Percentiles rank a stretch among this genome's conserved stretches.
phyloP scores from a whole-genome alignment of 306 rosid genomes.

The Trifolium subterraneum region DNA sequence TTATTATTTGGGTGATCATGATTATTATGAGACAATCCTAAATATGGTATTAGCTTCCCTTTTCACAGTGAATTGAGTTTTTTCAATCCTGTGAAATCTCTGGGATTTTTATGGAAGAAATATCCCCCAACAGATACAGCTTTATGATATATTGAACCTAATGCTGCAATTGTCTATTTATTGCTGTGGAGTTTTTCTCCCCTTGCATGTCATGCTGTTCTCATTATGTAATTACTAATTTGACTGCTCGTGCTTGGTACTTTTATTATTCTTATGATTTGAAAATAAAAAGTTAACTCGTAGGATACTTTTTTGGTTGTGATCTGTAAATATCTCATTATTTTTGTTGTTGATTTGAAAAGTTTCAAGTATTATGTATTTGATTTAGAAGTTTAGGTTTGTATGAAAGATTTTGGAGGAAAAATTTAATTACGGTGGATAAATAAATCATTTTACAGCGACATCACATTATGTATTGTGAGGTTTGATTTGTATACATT shows the following conservation, averaged over 20 bases:
- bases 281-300: background rate
- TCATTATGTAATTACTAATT: background rate
- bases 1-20: constrained; percentile 54
- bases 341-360: background rate
- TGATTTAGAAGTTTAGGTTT: background rate
- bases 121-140: constrained; percentile 1
- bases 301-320: background rate
- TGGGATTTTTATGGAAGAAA: constrained; percentile 35
- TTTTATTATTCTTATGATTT: background rate
- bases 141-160: constrained; percentile 40
- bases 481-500: background rate
- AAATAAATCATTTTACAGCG: background rate
- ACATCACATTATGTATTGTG: background rate
- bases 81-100: constrained; percentile 33
- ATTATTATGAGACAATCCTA: constrained; percentile 46
- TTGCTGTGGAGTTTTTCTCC: constrained; percentile 28
- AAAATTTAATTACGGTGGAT: background rate
- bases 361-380: background rate
- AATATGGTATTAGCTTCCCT: constrained; percentile 36
- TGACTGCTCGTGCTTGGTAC: background rate
- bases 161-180: constrained; percentile 31
- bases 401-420: background rate
- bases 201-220: background rate
- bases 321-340: background rate
- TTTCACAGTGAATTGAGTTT: constrained; percentile 34